Conservation (phyloP, 2,329 filamentous ascomycete species). For the Hypocrella siamensis region DNA sequence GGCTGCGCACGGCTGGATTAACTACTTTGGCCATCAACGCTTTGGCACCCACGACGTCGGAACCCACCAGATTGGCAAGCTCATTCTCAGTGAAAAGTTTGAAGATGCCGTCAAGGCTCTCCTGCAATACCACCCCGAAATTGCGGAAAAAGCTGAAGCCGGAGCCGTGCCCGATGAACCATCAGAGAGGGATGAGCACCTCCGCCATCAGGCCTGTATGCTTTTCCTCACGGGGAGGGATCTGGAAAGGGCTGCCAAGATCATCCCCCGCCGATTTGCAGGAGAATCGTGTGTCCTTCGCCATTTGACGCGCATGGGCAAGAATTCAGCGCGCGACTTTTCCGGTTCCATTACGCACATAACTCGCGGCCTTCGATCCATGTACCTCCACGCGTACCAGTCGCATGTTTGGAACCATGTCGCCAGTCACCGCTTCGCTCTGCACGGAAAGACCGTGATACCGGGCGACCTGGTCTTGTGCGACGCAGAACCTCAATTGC, state of each 20-base stretch:
- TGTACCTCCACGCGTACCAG: slow-evolving; percentile 97
- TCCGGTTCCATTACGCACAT: slow-evolving; percentile 69
- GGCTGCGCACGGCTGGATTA: slow-evolving; percentile 68
- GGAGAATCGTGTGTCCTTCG: slow-evolving; percentile 68
- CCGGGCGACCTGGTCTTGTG: slow-evolving; percentile 70
- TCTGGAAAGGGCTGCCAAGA: slow-evolving; percentile 42
- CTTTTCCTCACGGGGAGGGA: slow-evolving; percentile 51
- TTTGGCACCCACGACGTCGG: slow-evolving; percentile 81
- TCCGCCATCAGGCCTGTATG: slow-evolving; percentile 64
- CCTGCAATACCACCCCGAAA: slow-evolving; percentile 52
- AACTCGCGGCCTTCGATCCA: slow-evolving; percentile 66
- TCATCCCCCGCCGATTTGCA: slow-evolving; percentile 65
- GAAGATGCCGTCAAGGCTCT: slow-evolving; percentile 66
- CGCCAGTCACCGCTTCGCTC: slow-evolving; percentile 64
- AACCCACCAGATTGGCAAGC: slow-evolving; percentile 71
- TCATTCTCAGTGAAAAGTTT: slow-evolving; percentile 70
- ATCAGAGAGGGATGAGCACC: slow-evolving; percentile 59
- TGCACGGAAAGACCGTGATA: slow-evolving; percentile 56
- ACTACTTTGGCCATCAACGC: slow-evolving; percentile 95
- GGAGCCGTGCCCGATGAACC: slow-evolving; percentile 23
- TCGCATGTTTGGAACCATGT: slow-evolving; percentile 87
- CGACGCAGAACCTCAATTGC: slow-evolving; percentile 16
- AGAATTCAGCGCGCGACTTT: slow-evolving; percentile 46
- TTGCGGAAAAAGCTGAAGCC: slow-evolving; percentile 30
- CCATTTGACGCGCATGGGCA: slow-evolving; percentile 44